phyloP scores from a whole-genome alignment of 169 alveolate genomes.

The Sarcocystis neurona region DNA sequence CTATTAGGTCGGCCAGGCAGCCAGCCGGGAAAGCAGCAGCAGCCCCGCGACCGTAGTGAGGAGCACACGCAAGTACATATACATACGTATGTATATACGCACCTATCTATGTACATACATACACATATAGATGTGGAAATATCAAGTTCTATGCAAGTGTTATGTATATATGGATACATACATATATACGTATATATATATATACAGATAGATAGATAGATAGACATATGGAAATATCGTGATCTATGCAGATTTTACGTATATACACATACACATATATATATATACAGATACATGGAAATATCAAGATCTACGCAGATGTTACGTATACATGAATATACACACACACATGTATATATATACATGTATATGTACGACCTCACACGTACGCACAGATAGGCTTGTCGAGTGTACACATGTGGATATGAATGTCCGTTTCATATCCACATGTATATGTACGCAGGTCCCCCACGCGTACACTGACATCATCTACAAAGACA shows the following conservation, averaged over 20 bases:
- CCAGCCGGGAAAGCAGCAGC: too few species aligned
- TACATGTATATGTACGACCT: not conserved
- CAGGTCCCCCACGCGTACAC: too few species aligned
- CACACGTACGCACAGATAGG: too few species aligned
- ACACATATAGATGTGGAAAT: not conserved
- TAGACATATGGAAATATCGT: not conserved
- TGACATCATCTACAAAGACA: too few species aligned
- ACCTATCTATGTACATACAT: not conserved
- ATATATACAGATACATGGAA: not conserved
- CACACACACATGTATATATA: not conserved
- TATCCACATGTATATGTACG: too few species aligned
- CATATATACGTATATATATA: not conserved
- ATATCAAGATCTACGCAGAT: not conserved
- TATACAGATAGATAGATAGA: too few species aligned
- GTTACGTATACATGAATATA: too few species aligned
- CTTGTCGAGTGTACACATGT: too few species aligned
- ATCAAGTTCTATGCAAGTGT: too few species aligned
- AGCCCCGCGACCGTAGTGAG: not conserved
- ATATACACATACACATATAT: not conserved
- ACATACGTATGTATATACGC: not conserved
- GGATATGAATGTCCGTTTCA: too few species aligned
- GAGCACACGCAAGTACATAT: not conserved
- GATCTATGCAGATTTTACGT: not conserved
- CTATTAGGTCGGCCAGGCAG: too few species aligned
- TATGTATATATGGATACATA: too few species aligned